These are phyloP conservation scores for Plenodomus biglobosus DNA, from an alignment of 2,329 filamentous ascomycete genomes.

Conservation along the genomic window DNA sequence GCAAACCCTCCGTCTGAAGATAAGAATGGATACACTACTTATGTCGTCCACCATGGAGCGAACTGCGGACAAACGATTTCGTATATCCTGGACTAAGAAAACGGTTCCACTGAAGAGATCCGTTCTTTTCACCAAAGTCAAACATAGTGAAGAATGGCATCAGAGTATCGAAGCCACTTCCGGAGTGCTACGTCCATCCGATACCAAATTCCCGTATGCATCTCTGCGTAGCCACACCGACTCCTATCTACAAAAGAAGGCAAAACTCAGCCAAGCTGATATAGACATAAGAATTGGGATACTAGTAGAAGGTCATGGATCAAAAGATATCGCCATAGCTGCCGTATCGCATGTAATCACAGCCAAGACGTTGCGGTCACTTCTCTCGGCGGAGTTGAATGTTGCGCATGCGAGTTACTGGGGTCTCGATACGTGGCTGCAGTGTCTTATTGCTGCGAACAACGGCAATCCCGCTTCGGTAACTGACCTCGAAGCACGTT, in stretches of 20 bases:
- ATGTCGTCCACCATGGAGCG: slow-evolving; percentile 6
- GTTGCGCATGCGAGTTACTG: slow-evolving; percentile 31
- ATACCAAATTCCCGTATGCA: slow-evolving; percentile 27
- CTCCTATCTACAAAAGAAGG: slow-evolving; percentile 35
- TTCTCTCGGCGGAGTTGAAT: slow-evolving; percentile 28
- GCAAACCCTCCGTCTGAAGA: neutral
- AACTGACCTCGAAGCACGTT: slow-evolving; percentile 30
- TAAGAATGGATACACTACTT: slow-evolving; percentile 2
- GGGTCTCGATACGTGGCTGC: slow-evolving; percentile 32
- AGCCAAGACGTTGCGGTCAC: slow-evolving; percentile 20
- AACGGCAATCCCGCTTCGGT: slow-evolving; percentile 23
- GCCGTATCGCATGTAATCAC: slow-evolving; percentile 35
- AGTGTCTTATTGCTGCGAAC: slow-evolving; percentile 35
- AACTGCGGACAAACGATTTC: slow-evolving; percentile 9
- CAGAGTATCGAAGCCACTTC: slow-evolving; percentile 27
- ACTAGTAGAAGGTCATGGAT: slow-evolving; percentile 23
- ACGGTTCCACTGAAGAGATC: slow-evolving; percentile 13
- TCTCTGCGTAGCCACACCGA: slow-evolving; percentile 29
- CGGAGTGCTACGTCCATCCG: slow-evolving; percentile 25
- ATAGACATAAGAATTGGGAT: slow-evolving; percentile 22
- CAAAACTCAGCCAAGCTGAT: slow-evolving; percentile 28
- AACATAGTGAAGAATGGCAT: slow-evolving; percentile 36
- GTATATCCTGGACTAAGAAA: slow-evolving; percentile 16
- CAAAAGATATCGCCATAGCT: slow-evolving; percentile 34
- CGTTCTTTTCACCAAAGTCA: slow-evolving; percentile 25